These are phyloP conservation scores for Xerocomus cyaneibrunnescens DNA, from an alignment of 1,284 basidiomycete species.

Conservation along the genomic window DNA sequence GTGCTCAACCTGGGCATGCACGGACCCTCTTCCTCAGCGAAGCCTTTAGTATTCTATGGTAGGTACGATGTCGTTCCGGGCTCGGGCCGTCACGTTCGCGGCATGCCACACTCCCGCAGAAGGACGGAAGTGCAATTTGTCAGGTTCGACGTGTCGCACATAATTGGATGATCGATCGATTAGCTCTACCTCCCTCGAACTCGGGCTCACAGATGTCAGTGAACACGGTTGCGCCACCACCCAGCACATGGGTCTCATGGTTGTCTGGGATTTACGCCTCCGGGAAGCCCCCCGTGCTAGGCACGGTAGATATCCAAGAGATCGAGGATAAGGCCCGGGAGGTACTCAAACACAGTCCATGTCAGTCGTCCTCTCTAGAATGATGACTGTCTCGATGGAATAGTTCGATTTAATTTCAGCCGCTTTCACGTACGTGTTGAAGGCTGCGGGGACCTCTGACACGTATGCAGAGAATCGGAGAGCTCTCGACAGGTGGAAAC, in stretches of 20 bases:
- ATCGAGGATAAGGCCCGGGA: slow-evolving; percentile 53
- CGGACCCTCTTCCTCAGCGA: no score
- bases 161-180: no score
- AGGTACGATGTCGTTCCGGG: no score
- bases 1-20: no score
- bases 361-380: slow-evolving; percentile 23
- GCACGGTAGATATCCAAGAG: slow-evolving; percentile 50
- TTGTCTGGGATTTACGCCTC: slow-evolving; percentile 26
- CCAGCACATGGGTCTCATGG: slow-evolving; percentile 24
- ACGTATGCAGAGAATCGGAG: slow-evolving; percentile 58
- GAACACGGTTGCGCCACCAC: slow-evolving; percentile 22
- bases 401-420: slow-evolving; percentile 9
- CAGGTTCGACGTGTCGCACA: no score
- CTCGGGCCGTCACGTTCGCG: no score
- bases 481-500: slow-evolving; percentile 59
- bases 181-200: no score
- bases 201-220: slow-evolving; percentile 14
- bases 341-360: slow-evolving; percentile 44
- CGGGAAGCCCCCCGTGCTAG: slow-evolving; percentile 3
- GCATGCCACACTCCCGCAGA: no score
- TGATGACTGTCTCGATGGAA: not conserved
- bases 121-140: no score
- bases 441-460: slow-evolving; percentile 57
- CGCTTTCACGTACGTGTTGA: slow-evolving; percentile 61
- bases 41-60: no score